These are phyloP conservation scores for Spathaspora arborariae DNA, from an alignment of 805 yeast species.

Conservation along the genomic window DNA sequence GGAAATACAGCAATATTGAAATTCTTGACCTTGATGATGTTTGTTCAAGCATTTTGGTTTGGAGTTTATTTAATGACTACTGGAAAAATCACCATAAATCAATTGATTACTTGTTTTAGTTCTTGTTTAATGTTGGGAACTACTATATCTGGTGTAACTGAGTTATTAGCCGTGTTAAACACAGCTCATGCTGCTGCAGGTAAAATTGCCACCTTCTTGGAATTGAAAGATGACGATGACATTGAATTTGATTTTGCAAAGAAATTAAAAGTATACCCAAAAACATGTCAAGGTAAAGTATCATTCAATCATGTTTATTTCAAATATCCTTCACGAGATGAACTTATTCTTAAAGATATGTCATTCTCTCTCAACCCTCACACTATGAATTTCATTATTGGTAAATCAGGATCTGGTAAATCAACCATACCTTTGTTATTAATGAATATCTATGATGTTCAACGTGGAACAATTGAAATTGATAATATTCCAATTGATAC, in stretches of 20 bases:
- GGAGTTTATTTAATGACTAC: conserved; percentile 65
- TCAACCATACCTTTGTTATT: conserved; percentile 72
- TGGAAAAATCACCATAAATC: conserved; percentile 51
- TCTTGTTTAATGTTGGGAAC: conserved; percentile 74
- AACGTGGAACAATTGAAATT: conserved; percentile 54
- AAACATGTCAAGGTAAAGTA: conserved; percentile 22
- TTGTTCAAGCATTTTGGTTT: conserved; percentile 91
- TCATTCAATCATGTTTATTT: conserved; percentile 56
- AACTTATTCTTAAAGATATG: conserved; percentile 45
- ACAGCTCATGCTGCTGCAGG: conserved; percentile 69
- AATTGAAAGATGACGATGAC: neutral
- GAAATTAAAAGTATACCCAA: conserved; percentile 5
- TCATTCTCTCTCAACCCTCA: conserved; percentile 34
- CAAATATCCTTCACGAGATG: conserved; percentile 56
- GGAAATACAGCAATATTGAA: conserved; percentile 56
- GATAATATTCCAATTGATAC: conserved; percentile 47
- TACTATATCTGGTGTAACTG: conserved; percentile 50
- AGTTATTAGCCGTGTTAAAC: conserved; percentile 57
- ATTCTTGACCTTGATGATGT: conserved; percentile 62
- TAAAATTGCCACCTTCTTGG: conserved; percentile 42
- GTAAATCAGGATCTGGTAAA: conserved; percentile 91
- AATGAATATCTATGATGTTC: conserved; percentile 50
- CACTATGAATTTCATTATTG: conserved; percentile 62
- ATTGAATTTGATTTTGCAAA: conserved; percentile 5
- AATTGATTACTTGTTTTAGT: conserved; percentile 78